Evolutionary conservation across 352 stramenopile genomes (phyloP).

Genomic region (Phytophthora sp.): DNA sequence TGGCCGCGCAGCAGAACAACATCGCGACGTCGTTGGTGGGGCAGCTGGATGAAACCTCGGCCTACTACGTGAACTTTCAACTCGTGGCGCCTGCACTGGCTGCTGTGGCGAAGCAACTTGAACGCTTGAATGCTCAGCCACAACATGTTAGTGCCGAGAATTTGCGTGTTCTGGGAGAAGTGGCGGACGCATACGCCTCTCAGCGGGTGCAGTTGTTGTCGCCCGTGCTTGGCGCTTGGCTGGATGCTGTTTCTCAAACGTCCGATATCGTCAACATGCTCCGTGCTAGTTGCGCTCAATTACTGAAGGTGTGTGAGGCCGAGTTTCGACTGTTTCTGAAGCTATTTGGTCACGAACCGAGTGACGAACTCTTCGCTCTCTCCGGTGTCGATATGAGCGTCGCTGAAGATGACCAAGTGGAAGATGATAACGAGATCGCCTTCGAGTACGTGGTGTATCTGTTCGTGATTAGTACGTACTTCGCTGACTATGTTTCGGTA

Average conservation of each 20-base stretch:
- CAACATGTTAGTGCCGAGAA: conserved; percentile 47
- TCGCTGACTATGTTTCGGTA: conserved; percentile 4
- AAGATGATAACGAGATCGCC: conserved; percentile 57
- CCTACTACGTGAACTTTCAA: conserved; percentile 84
- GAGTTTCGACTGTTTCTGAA: conserved; percentile 78
- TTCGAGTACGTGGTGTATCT: conserved; percentile 63
- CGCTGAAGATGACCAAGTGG: conserved; percentile 33
- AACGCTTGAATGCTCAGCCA: conserved; percentile 47
- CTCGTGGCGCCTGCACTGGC: conserved; percentile 65
- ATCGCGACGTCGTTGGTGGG: conserved; percentile 17
- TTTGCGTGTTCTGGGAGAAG: conserved; percentile 53
- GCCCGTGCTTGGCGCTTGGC: conserved; percentile 52
- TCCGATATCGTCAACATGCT: conserved; percentile 81
- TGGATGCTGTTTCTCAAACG: conserved; percentile 56
- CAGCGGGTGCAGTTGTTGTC: conserved; percentile 69
- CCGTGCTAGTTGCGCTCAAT: conserved; percentile 62
- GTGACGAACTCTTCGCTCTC: conserved; percentile 61
- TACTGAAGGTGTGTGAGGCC: conserved; percentile 76
- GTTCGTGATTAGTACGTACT: not conserved
- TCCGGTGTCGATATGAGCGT: conserved; percentile 14
- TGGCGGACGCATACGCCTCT: conserved; percentile 59
- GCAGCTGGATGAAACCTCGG: conserved; percentile 71
- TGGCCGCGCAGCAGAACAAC: conserved; percentile 11
- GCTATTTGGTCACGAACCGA: conserved; percentile 70
- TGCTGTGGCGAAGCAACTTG: conserved; percentile 67